These are phyloP conservation scores for Aspergillus quadricinctus DNA, from an alignment of 2,329 filamentous ascomycete species.

Conservation along the genomic window DNA sequence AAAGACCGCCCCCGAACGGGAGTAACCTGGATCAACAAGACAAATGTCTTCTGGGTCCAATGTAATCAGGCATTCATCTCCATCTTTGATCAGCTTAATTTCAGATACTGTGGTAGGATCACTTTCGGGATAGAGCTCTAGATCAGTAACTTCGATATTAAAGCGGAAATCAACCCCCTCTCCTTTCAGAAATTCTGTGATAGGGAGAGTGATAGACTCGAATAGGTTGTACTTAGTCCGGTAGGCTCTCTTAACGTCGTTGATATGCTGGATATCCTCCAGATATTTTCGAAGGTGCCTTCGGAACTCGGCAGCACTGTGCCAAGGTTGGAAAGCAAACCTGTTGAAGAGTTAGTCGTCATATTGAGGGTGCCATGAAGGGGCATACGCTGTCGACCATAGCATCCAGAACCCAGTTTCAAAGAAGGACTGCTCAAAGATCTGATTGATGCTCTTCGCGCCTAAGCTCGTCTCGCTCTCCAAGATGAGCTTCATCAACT, in stretches of 20 bases:
- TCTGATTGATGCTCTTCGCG: too few relatives aligned
- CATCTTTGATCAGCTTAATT: constrained; percentile 15
- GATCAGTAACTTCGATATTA: constrained; percentile 13
- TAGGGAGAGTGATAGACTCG: constrained; percentile 17
- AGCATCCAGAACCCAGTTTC: too few relatives aligned
- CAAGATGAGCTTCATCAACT: too few relatives aligned
- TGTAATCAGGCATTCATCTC: constrained; percentile 15
- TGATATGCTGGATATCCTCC: constrained; percentile 6
- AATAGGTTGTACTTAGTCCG: constrained; percentile 16
- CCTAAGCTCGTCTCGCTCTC: too few relatives aligned
- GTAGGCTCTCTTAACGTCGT: too few relatives aligned
- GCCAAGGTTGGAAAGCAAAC: constrained; percentile 15
- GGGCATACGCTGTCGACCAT: constrained; percentile 1
- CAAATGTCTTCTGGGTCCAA: constrained; percentile 31
- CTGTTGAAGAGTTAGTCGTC: not conserved
- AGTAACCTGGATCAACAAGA: constrained; percentile 35
- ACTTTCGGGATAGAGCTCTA: constrained; percentile 9
- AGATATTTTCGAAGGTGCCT: constrained; percentile 13
- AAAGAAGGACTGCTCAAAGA: too few relatives aligned
- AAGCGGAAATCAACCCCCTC: constrained; percentile 19
- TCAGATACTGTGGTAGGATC: constrained; percentile 21
- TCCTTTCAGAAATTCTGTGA: constrained; percentile 15
- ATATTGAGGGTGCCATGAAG: constrained; percentile 7
- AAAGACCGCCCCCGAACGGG: constrained; percentile 28
- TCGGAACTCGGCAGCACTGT: constrained; percentile 17